Evolutionary conservation across 1,284 basidiomycete genomes (phyloP).

Genomic region (Ganoderma leucocontextum): DNA sequence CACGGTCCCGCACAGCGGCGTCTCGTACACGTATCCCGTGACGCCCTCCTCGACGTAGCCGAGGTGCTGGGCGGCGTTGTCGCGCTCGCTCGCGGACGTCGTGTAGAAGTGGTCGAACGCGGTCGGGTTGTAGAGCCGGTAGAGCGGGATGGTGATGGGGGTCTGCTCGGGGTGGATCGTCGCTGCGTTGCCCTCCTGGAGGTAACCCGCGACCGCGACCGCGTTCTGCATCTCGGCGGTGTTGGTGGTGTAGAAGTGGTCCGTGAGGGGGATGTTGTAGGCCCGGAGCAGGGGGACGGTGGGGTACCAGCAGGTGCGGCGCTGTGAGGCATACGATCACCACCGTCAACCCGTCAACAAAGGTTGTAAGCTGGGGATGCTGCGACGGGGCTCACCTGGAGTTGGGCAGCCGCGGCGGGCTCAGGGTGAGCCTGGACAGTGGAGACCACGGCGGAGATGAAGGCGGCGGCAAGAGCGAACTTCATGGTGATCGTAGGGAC

Average conservation of each 20-base stretch:
- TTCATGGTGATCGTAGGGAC: slow-evolving; percentile 10
- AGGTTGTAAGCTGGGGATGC: background rate
- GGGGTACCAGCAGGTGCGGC: slow-evolving; percentile 6
- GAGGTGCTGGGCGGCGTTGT: slow-evolving; percentile 10
- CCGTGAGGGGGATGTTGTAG: slow-evolving; percentile 14
- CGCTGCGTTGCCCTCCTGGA: slow-evolving; percentile 22
- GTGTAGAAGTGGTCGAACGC: slow-evolving; percentile 22
- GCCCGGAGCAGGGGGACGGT: slow-evolving; percentile 26
- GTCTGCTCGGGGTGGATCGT: slow-evolving; percentile 19
- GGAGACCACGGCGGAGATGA: slow-evolving; percentile 3
- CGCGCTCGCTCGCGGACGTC: slow-evolving; percentile 10
- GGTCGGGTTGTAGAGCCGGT: slow-evolving; percentile 17
- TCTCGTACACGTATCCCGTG: slow-evolving; percentile 15
- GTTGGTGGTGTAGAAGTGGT: slow-evolving; percentile 34
- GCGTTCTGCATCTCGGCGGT: slow-evolving; percentile 21
- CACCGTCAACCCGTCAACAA: background rate
- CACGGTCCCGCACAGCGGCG: slow-evolving; percentile 13
- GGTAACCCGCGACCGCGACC: slow-evolving; percentile 21
- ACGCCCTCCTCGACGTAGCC: slow-evolving; percentile 15
- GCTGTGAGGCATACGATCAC: background rate
- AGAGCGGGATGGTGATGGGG: slow-evolving; percentile 21
- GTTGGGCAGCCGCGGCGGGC: slow-evolving; percentile 1
- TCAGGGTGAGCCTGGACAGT: slow-evolving; percentile 20
- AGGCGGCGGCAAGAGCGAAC: slow-evolving; percentile 5
- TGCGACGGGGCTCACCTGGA: background rate